Percentiles rank a stretch among this genome's conserved stretches.
Conservation (phyloP, 305 asterid genomes). For the Fraxinus ornus region DNA sequence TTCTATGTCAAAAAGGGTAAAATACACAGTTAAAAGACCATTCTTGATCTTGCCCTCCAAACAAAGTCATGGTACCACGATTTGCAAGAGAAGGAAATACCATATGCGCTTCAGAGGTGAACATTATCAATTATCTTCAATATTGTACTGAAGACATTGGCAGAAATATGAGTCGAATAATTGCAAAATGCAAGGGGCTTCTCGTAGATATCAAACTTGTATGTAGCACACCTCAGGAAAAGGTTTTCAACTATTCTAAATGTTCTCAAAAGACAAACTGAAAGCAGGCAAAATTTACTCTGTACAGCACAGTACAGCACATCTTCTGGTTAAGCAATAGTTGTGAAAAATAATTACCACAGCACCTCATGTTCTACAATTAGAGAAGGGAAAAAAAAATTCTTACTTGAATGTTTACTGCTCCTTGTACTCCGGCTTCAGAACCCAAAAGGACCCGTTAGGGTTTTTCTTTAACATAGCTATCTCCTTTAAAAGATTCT, state of each 20-base stretch:
- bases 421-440: slow-evolving; percentile 67
- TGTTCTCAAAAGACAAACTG: background rate
- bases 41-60: background rate
- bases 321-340: background rate
- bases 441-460: slow-evolving; percentile 70
- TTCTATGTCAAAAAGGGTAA: background rate
- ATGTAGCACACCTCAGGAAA: background rate
- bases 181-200: background rate
- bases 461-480: slow-evolving; percentile 69
- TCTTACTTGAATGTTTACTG: slow-evolving; percentile 28
- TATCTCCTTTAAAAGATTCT: slow-evolving; percentile 86
- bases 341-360: background rate
- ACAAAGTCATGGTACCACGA: background rate
- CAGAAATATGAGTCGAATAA: background rate
- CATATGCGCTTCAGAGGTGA: background rate
- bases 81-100: background rate
- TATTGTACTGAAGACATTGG: background rate
- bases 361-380: background rate
- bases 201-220: background rate
- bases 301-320: background rate
- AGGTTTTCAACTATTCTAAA: background rate
- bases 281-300: background rate
- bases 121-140: background rate
- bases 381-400: background rate
- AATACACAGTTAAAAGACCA: background rate